These are phyloP conservation scores for Polychytrium aggregatum DNA, from an alignment of 192 early-diverging fungal genomes.

Conservation along the genomic window DNA sequence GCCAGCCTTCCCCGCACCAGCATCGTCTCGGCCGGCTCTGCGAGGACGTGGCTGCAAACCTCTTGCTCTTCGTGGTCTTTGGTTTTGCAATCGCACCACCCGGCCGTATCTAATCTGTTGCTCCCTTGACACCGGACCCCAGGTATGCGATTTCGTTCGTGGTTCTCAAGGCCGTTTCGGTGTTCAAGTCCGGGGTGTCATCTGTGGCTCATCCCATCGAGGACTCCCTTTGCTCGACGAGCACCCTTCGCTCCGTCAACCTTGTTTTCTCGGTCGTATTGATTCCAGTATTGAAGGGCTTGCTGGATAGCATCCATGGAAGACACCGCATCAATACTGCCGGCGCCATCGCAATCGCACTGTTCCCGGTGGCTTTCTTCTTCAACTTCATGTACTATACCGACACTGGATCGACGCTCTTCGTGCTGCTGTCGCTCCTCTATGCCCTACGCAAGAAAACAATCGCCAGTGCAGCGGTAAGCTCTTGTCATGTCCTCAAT, in stretches of 20 bases:
- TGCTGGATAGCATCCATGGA: slow-evolving; percentile 9
- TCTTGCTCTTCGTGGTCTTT: too few relatives aligned
- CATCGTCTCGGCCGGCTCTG: too few relatives aligned
- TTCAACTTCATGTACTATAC: slow-evolving; percentile 87
- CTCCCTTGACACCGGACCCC: background rate
- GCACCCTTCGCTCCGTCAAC: slow-evolving; percentile 45
- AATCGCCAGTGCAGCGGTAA: slow-evolving; percentile 42
- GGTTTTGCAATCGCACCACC: too few relatives aligned
- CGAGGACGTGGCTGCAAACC: too few relatives aligned
- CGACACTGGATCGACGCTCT: slow-evolving; percentile 72
- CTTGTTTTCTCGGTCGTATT: slow-evolving; percentile 34
- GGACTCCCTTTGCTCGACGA: slow-evolving; percentile 10
- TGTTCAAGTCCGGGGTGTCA: too few relatives aligned
- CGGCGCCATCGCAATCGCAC: slow-evolving; percentile 24
- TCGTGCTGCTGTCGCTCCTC: slow-evolving; percentile 59
- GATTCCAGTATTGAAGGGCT: slow-evolving; percentile 7
- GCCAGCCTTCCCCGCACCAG: too few relatives aligned
- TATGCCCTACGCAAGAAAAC: slow-evolving; percentile 36
- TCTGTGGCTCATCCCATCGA: too few relatives aligned
- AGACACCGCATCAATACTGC: background rate
- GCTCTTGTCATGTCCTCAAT: slow-evolving; percentile 12
- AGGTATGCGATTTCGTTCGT: background rate
- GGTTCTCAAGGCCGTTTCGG: background rate
- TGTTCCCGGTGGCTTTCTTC: slow-evolving; percentile 77
- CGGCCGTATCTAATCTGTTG: slow-evolving; percentile 6